Evolutionary conservation across 257 asterid species (phyloP), one percentile per base, ranked within the genome.

Genomic region (Solanum sejunctum): DNA sequence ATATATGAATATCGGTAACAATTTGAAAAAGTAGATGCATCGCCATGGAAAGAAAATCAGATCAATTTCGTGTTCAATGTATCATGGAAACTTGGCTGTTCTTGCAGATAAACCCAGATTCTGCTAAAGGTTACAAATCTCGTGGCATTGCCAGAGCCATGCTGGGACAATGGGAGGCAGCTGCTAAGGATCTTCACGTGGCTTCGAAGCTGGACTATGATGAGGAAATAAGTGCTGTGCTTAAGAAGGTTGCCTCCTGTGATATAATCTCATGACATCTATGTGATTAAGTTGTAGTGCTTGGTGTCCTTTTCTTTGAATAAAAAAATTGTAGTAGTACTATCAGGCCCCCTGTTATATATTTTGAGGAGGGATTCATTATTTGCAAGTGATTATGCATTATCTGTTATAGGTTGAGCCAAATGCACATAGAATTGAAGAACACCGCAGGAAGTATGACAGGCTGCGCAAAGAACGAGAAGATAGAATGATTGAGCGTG

Each of bases 41-140:
- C 9, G 5, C 60, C 49, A 47, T 32, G 39, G 12, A 7, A 73
- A n/a, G 81, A 72, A 45, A 45, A 45, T 72, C 23, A 60, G 81
- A 75, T 26, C 60, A 28, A 57, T 36, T 57, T 51, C 2, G 12
- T 69, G 60, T 61, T 73, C 16, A 45, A 36, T 47, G 32, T n/a
- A 64, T 88, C n/a, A 83, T 45, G 75, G 21, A n/a, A 17, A 66
- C 15, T 75, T 69, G 12, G 18, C 86, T 13, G 56, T 77, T 61
- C 82, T 51, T 79, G 21, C 92, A 97, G 99, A 92, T 97, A 80
- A 97, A 97, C 86, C 97, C 99, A 26, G 99, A 97, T 89, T 97
- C 99, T 84, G 99, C 99, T 57, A 97, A 95, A 89, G 99, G 99
- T 81, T 97, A 97, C 88, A 97, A 97, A 89, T 91, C 98, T 12